phyloP scores from a whole-genome alignment of 2,329 filamentous ascomycete genomes.

The Akanthomyces uredinophilus region DNA sequence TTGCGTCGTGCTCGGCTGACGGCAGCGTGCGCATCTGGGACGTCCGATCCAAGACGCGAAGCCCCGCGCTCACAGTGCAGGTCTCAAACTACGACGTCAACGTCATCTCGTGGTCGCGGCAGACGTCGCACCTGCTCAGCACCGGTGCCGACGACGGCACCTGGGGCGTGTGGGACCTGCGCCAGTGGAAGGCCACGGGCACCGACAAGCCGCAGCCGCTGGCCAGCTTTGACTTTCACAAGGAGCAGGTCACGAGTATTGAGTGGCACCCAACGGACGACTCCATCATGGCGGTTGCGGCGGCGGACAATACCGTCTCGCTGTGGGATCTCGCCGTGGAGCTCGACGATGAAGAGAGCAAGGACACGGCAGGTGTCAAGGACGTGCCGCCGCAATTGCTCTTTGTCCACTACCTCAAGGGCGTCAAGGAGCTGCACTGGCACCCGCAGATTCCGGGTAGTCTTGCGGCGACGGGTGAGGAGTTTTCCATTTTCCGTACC shows the following conservation, averaged over 20 bases:
- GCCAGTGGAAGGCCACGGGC: conserved; percentile 72
- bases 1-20: conserved; percentile 89
- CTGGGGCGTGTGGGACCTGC: conserved; percentile 94
- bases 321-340: conserved; percentile 97
- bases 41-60: conserved; percentile 80
- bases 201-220: conserved; percentile 67
- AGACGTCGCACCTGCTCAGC: conserved; percentile 84
- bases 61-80: conserved; percentile 80
- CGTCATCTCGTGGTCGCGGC: conserved; percentile 89
- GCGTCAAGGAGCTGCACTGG: conserved; percentile 96
- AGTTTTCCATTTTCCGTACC: conserved; percentile 81
- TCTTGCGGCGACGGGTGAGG: conserved; percentile 83
- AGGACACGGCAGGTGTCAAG: conserved; percentile 76
- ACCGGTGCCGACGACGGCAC: conserved; percentile 89
- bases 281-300: conserved; percentile 87
- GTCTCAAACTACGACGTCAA: conserved; percentile 86
- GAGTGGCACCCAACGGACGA: conserved; percentile 98
- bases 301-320: conserved; percentile 89
- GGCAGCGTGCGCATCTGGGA: conserved; percentile 97
- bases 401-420: conserved; percentile 94
- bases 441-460: conserved; percentile 91
- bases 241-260: conserved; percentile 89
- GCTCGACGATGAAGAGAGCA: conserved; percentile 93
- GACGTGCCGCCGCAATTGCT: conserved; percentile 91
- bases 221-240: conserved; percentile 93